Evolutionary conservation across 768 basidiomycete species (phyloP).

Genomic region (Daedaleopsis nitida): DNA sequence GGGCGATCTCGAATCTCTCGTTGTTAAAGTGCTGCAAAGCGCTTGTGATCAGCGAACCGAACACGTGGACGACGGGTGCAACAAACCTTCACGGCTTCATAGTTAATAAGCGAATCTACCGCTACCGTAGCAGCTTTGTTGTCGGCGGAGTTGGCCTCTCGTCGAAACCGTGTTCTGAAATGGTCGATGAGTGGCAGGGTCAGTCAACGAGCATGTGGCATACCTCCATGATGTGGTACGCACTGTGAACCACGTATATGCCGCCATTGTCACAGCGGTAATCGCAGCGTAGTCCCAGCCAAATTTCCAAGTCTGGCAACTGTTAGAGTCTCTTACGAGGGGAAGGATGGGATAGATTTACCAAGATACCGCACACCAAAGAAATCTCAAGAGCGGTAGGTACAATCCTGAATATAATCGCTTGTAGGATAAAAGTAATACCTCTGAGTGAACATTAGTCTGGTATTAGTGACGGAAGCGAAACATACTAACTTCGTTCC

Average conservation of each 20-base stretch:
- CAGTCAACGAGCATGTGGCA: constrained; percentile 13
- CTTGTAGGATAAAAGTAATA: constrained; percentile 92
- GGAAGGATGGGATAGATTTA: constrained; percentile 29
- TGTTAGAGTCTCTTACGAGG: not conserved
- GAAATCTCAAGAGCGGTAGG: constrained; percentile 96
- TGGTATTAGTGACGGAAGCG: not conserved
- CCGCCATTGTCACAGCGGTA: constrained; percentile 78
- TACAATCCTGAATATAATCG: constrained; percentile 91
- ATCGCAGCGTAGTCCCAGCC: constrained; percentile 97
- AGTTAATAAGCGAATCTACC: constrained; percentile 96
- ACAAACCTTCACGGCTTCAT: constrained; percentile 94
- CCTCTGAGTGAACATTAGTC: constrained; percentile 55
- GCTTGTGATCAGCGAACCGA: not conserved
- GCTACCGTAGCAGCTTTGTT: constrained; percentile 94
- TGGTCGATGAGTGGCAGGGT: no score
- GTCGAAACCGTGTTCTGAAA: constrained; percentile 84
- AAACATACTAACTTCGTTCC: constrained; percentile 80
- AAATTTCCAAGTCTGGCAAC: constrained; percentile 86
- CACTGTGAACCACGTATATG: constrained; percentile 97
- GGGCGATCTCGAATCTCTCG: constrained; percentile 85
- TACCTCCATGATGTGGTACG: constrained; percentile 96
- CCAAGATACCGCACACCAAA: constrained; percentile 96
- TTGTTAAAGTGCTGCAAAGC: constrained; percentile 91
- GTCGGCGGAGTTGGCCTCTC: constrained; percentile 94
- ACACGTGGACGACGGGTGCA: not conserved